phyloP scores from a whole-genome alignment of 108 stramenopile genomes.

The Aureococcus anophagefferens region DNA sequence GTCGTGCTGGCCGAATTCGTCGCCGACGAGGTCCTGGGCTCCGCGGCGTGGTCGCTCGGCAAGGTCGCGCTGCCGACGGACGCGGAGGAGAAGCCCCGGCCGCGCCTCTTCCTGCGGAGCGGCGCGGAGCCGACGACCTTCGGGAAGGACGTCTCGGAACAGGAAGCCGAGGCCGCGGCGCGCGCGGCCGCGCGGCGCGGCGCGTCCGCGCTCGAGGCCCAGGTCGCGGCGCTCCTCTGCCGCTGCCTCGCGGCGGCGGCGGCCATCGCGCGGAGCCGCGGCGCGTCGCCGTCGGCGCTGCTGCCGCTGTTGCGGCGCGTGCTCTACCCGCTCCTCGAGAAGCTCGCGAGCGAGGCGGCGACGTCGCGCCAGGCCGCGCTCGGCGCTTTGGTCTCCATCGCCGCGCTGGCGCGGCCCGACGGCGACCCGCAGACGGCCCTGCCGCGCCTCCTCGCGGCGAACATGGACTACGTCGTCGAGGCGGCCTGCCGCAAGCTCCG shows the following conservation, averaged over 20 bases:
- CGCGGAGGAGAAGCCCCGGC: too few species aligned
- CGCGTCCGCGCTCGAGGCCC: too few species aligned
- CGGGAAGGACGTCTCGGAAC: too few species aligned
- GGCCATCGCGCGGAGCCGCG: neutral
- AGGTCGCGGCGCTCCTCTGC: neutral
- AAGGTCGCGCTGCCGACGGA: too few species aligned
- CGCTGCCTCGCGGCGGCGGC: neutral
- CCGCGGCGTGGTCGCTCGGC: neutral
- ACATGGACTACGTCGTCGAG: neutral
- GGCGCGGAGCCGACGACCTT: too few species aligned
- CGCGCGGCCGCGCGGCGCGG: too few species aligned
- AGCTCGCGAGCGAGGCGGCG: neutral
- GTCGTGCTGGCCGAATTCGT: neutral
- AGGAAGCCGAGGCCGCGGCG: too few species aligned
- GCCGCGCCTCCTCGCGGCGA: neutral
- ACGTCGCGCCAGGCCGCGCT: neutral
- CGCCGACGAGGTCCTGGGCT: neutral
- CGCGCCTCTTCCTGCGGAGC: too few species aligned
- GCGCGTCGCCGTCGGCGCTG: neutral
- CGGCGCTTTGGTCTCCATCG: neutral
- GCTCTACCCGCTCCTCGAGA: neutral
- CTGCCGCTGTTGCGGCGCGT: neutral
- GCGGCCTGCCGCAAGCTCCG: neutral
- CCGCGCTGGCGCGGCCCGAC: neutral
- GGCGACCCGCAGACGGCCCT: neutral